Conservation (phyloP, 257 asterid species). For the Ilex asprella region DNA sequence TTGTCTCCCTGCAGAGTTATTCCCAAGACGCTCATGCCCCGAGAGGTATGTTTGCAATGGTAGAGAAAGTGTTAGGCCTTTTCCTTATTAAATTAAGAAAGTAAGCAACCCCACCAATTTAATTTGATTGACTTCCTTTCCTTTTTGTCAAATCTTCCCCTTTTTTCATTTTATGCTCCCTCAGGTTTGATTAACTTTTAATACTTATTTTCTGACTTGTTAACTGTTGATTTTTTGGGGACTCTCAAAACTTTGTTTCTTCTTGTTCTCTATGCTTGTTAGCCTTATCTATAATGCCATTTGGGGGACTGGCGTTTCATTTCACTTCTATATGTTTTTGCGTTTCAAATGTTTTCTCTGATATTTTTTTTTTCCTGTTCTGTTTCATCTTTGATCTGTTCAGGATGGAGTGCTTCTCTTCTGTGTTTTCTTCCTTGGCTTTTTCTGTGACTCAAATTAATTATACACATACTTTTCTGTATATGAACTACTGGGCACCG, state of each 20-base stretch:
- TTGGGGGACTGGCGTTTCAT: no score
- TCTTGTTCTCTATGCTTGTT: constrained; percentile 30
- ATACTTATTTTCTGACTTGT: neutral
- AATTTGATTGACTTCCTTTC: no score
- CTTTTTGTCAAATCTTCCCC: no score
- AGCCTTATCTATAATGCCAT: constrained; percentile 34
- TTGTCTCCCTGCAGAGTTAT: constrained; percentile 80
- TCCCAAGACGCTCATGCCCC: constrained; percentile 99
- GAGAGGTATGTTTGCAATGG: constrained; percentile 71
- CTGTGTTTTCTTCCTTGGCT: constrained; percentile 28
- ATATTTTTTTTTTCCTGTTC: no score
- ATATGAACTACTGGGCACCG: constrained; percentile 15
- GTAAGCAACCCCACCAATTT: no score
- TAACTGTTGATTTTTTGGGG: constrained; percentile 1
- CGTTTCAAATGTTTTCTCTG: no score
- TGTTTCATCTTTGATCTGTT: no score
- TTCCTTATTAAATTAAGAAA: no score
- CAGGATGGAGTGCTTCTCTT: no score
- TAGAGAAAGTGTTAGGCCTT: constrained; percentile 17
- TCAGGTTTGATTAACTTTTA: no score
- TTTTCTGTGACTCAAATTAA: constrained; percentile 35
- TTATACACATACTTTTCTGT: constrained; percentile 8
- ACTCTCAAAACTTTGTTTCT: constrained; percentile 9
- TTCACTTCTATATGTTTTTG: no score
- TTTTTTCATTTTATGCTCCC: no score